Percentiles rank a stretch among this genome's conserved stretches.
These are phyloP conservation scores for Emergomyces pasteurianus DNA, from an alignment of 2,329 filamentous ascomycete species.

Conservation along the genomic window DNA sequence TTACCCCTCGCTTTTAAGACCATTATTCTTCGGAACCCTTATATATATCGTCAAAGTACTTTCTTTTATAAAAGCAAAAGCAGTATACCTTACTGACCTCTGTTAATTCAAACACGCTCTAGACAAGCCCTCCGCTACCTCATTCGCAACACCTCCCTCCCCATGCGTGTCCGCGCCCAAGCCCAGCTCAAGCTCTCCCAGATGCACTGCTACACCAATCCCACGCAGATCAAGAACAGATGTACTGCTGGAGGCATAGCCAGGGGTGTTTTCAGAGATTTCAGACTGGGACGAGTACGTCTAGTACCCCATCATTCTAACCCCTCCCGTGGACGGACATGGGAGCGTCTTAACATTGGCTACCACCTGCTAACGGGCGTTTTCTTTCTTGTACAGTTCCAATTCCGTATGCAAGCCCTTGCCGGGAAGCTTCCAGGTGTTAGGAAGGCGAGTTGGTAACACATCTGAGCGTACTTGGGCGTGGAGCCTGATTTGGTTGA, in stretches of 20 bases:
- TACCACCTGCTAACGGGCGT: conserved; percentile 10
- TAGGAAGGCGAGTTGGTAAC: conserved; percentile 90
- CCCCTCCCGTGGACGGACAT: not conserved
- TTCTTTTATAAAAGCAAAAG: not conserved
- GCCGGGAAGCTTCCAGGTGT: conserved; percentile 81
- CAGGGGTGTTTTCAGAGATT: conserved; percentile 82
- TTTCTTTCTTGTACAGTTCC: conserved; percentile 50
- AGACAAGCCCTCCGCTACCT: conserved; percentile 92
- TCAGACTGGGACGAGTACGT: conserved; percentile 80
- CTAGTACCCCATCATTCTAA: not conserved
- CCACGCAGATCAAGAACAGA: conserved; percentile 87
- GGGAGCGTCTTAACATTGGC: not conserved
- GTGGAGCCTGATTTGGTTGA: not conserved
- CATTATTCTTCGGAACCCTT: not conserved
- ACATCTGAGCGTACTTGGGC: not conserved
- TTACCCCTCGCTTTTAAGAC: not conserved
- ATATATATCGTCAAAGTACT: not conserved
- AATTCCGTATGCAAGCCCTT: conserved; percentile 83
- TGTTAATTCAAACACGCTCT: not conserved
- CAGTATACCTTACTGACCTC: not conserved
- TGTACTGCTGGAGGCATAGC: conserved; percentile 88
- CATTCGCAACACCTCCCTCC: conserved; percentile 81
- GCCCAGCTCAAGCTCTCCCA: conserved; percentile 86
- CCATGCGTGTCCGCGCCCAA: conserved; percentile 69
- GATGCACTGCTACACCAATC: conserved; percentile 92